Conservation (phyloP, 1,139 yeast species). For the Lodderomyces oxycetoniae region DNA sequence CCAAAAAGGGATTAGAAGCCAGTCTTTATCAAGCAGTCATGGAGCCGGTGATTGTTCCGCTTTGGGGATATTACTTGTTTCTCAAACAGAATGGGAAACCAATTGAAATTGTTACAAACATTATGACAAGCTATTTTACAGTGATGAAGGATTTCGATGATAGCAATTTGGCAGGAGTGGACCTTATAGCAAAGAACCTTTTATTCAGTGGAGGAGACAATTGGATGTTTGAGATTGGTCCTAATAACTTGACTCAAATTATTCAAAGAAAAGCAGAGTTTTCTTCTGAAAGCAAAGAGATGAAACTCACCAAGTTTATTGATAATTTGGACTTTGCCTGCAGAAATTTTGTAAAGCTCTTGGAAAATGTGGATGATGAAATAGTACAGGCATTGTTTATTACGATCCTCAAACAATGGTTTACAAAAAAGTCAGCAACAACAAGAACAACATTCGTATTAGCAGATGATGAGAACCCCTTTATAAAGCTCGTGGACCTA, state of each 20-base stretch:
- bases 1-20: constrained; percentile 45
- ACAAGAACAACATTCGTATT: background rate
- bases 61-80: constrained; percentile 65
- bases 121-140: constrained; percentile 46
- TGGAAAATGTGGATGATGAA: constrained; percentile 48
- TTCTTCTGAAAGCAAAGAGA: constrained; percentile 18
- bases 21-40: constrained; percentile 43
- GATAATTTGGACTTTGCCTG: constrained; percentile 50
- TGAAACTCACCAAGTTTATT: constrained; percentile 28
- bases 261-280: constrained; percentile 7
- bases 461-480: constrained; percentile 42
- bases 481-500: constrained; percentile 54
- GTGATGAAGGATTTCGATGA: constrained; percentile 26
- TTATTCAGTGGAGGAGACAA: constrained; percentile 38
- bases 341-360: constrained; percentile 40
- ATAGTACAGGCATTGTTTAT: constrained; percentile 49
- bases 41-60: constrained; percentile 37
- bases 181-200: constrained; percentile 40
- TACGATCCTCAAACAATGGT: constrained; percentile 56
- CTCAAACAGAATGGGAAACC: constrained; percentile 37
- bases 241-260: constrained; percentile 55
- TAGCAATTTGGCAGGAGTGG: constrained; percentile 26
- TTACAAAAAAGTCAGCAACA: constrained; percentile 15
- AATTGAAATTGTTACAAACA: constrained; percentile 40
- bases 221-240: constrained; percentile 53